phyloP scores from a whole-genome alignment of 2,329 filamentous ascomycete genomes.

The Pezicula neosporulosa region DNA sequence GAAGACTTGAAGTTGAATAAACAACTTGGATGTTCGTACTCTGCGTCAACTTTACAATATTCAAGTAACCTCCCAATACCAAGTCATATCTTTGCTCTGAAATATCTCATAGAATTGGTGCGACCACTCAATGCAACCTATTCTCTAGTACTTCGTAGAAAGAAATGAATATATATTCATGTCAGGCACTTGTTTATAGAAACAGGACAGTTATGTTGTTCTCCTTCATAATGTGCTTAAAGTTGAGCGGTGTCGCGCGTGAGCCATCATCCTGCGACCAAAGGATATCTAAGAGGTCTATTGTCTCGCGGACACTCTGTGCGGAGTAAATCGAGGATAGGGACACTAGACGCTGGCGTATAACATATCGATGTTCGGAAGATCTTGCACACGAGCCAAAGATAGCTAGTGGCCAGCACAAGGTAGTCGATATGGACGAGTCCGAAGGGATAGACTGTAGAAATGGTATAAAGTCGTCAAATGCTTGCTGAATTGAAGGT shows the following conservation, averaged over 20 bases:
- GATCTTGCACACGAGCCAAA: slow-evolving; percentile 1
- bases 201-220: not conserved
- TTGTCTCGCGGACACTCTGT: not conserved
- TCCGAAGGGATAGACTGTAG: not conserved
- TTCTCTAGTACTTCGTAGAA: too few relatives aligned
- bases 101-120: too few relatives aligned
- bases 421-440: not conserved
- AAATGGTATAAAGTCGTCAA: slow-evolving; percentile 1
- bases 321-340: not conserved
- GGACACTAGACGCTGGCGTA: not conserved
- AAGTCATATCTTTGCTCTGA: too few relatives aligned
- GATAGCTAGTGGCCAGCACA: slow-evolving; percentile 1
- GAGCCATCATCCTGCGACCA: not conserved
- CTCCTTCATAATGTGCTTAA: not conserved
- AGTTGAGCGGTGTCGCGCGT: not conserved
- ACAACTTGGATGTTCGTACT: too few relatives aligned
- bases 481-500: not conserved
- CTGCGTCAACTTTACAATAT: too few relatives aligned
- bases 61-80: too few relatives aligned
- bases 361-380: not conserved
- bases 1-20: too few relatives aligned
- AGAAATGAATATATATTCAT: too few relatives aligned
- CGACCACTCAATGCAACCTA: too few relatives aligned
- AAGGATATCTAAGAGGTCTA: not conserved
- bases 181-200: not conserved